Evolutionary conservation across 352 stramenopile genomes (phyloP).

Genomic region (Phytophthora pisi): DNA sequence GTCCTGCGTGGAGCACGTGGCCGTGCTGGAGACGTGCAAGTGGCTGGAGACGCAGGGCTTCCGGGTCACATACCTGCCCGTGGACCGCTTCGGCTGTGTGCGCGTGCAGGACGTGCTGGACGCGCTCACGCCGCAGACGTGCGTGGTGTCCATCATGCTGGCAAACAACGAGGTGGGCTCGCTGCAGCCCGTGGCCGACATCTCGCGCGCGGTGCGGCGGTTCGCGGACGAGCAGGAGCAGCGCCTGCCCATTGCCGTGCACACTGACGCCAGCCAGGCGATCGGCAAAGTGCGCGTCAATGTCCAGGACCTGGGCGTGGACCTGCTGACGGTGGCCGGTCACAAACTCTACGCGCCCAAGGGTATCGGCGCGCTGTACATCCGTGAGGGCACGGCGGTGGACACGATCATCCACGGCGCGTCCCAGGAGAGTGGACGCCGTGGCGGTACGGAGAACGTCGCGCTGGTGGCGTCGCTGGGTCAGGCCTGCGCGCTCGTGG

Average conservation of each 20-base stretch:
- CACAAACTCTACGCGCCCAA: slow-evolving; percentile 99
- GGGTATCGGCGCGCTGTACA: slow-evolving; percentile 83
- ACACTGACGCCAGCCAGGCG: slow-evolving; percentile 97
- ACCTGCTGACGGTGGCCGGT: slow-evolving; percentile 96
- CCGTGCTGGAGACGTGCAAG: slow-evolving; percentile 85
- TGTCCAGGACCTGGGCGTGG: slow-evolving; percentile 84
- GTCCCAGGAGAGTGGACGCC: slow-evolving; percentile 91
- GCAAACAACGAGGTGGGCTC: slow-evolving; percentile 99
- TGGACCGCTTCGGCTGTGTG: slow-evolving; percentile 61
- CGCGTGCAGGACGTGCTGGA: slow-evolving; percentile 75
- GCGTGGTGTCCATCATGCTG: slow-evolving; percentile 97
- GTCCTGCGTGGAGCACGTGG: slow-evolving; percentile 94
- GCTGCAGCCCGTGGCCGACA: slow-evolving; percentile 93
- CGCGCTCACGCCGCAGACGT: slow-evolving; percentile 86
- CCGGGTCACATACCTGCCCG: slow-evolving; percentile 73
- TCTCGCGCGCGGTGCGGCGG: slow-evolving; percentile 60
- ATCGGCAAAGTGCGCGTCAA: slow-evolving; percentile 94
- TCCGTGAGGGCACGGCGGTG: slow-evolving; percentile 51
- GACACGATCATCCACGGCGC: slow-evolving; percentile 91
- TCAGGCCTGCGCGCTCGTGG: slow-evolving; percentile 71
- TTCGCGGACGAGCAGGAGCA: slow-evolving; percentile 36
- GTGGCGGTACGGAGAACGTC: slow-evolving; percentile 98
- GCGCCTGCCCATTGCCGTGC: slow-evolving; percentile 84
- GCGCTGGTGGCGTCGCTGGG: slow-evolving; percentile 94
- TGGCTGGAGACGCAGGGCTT: slow-evolving; percentile 68